Conservation (phyloP, 768 basidiomycete species). For the Amanita subjunquillea region DNA sequence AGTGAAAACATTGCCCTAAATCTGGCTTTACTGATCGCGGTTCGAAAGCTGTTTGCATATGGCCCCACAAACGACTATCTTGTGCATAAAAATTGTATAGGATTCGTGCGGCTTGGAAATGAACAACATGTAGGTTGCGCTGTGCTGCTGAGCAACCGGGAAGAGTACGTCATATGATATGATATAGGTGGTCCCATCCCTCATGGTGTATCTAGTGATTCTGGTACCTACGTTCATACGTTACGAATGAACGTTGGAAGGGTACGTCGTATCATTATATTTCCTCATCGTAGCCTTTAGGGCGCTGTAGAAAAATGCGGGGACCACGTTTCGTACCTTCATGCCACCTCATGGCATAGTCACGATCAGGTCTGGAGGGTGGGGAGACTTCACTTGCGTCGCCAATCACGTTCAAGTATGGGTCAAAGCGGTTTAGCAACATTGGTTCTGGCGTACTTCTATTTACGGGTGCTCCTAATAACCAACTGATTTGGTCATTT, state of each 20-base stretch:
- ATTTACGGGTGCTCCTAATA: background rate
- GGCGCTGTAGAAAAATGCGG: constrained; percentile 21
- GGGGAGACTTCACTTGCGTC: constrained; percentile 57
- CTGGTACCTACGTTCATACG: constrained; percentile 25
- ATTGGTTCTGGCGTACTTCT: background rate
- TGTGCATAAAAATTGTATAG: constrained; percentile 52
- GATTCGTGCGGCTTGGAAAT: constrained; percentile 64
- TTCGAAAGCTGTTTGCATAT: constrained; percentile 58
- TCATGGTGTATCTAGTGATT: constrained; percentile 4
- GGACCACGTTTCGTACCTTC: constrained; percentile 34
- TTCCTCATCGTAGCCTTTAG: background rate
- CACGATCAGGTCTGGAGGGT: constrained; percentile 42
- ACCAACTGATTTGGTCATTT: no score
- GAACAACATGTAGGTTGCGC: constrained; percentile 47
- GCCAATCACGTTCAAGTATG: constrained; percentile 51
- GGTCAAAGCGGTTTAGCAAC: constrained; percentile 17
- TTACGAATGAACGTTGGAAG: constrained; percentile 60
- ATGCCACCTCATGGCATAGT: constrained; percentile 36
- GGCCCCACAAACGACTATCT: constrained; percentile 56
- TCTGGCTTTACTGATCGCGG: constrained; percentile 44
- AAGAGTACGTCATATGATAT: constrained; percentile 19
- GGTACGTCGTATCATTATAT: constrained; percentile 27
- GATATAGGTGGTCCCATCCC: background rate
- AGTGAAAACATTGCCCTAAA: constrained; percentile 39
- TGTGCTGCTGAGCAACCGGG: constrained; percentile 60